These are phyloP conservation scores for Boletus reticuloceps DNA, from an alignment of 768 basidiomycete species.

Conservation along the genomic window DNA sequence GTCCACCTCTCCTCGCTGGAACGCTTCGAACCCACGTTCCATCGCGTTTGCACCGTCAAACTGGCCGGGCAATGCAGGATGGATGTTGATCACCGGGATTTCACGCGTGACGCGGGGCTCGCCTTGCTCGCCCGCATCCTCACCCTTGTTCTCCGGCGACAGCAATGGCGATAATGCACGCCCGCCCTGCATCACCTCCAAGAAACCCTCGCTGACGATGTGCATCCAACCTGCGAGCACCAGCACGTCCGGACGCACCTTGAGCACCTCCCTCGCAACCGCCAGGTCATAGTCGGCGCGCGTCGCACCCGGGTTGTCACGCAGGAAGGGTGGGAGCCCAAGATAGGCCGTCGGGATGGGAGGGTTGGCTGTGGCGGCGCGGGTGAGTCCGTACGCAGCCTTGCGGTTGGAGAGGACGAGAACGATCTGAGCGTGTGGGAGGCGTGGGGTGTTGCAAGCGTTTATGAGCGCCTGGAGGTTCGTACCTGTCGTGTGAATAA, in stretches of 20 bases:
- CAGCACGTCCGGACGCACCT: slow-evolving; percentile 73
- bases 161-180: slow-evolving; percentile 28
- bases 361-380: slow-evolving; percentile 69
- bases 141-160: not conserved
- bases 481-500: slow-evolving; percentile 54
- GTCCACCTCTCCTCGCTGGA: slow-evolving; percentile 74
- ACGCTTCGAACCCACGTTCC: slow-evolving; percentile 85
- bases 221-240: slow-evolving; percentile 99
- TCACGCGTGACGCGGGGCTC: slow-evolving; percentile 14
- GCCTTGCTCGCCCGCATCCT: slow-evolving; percentile 33
- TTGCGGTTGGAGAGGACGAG: slow-evolving; percentile 92
- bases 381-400: slow-evolving; percentile 81
- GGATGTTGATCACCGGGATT: slow-evolving; percentile 92
- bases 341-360: slow-evolving; percentile 82
- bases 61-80: slow-evolving; percentile 93
- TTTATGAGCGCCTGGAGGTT: slow-evolving; percentile 97
- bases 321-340: slow-evolving; percentile 81
- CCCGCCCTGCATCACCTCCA: slow-evolving; percentile 54
- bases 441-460: slow-evolving; percentile 75
- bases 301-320: slow-evolving; percentile 66
- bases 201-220: slow-evolving; percentile 79
- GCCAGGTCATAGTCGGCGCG: slow-evolving; percentile 84
- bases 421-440: slow-evolving; percentile 62
- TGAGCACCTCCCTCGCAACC: slow-evolving; percentile 65
- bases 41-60: slow-evolving; percentile 96